These are phyloP conservation scores for Backusella morwellensis DNA, from an alignment of 192 early-diverging fungal genomes.

Conservation along the genomic window DNA sequence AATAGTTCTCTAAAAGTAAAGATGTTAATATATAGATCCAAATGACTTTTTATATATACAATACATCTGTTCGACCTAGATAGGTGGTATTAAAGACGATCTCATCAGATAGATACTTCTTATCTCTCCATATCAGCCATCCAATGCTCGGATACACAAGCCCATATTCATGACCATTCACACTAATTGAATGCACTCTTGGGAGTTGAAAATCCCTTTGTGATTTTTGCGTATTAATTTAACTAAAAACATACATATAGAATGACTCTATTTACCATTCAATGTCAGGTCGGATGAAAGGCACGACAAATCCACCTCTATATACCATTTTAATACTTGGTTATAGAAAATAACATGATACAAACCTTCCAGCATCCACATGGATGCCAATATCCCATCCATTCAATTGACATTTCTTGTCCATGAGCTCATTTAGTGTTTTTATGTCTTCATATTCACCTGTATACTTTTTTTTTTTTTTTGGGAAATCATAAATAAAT, in stretches of 20 bases:
- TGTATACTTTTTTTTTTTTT: slow-evolving; percentile 49
- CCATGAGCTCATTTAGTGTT: slow-evolving; percentile 58
- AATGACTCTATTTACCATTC: slow-evolving; percentile 52
- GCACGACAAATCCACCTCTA: slow-evolving; percentile 79
- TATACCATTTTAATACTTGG: neutral
- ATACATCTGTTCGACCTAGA: slow-evolving; percentile 42
- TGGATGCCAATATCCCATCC: slow-evolving; percentile 78
- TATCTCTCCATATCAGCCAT: slow-evolving; percentile 74
- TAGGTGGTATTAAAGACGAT: slow-evolving; percentile 76
- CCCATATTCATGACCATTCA: slow-evolving; percentile 85
- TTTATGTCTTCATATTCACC: slow-evolving; percentile 80
- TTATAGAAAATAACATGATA: neutral
- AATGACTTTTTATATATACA: neutral
- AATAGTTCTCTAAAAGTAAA: slow-evolving; percentile 42
- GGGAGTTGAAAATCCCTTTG: slow-evolving; percentile 52
- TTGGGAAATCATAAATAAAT: neutral
- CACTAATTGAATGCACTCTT: slow-evolving; percentile 76
- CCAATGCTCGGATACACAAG: slow-evolving; percentile 79
- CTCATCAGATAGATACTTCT: slow-evolving; percentile 66
- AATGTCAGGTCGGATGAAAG: slow-evolving; percentile 73
- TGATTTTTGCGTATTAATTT: neutral
- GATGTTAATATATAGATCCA: neutral
- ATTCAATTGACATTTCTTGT: slow-evolving; percentile 53
- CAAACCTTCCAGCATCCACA: slow-evolving; percentile 72
- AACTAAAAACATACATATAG: too few relatives aligned